Conservation (phyloP, 805 yeast species). For the Yarrowia sp. region DNA sequence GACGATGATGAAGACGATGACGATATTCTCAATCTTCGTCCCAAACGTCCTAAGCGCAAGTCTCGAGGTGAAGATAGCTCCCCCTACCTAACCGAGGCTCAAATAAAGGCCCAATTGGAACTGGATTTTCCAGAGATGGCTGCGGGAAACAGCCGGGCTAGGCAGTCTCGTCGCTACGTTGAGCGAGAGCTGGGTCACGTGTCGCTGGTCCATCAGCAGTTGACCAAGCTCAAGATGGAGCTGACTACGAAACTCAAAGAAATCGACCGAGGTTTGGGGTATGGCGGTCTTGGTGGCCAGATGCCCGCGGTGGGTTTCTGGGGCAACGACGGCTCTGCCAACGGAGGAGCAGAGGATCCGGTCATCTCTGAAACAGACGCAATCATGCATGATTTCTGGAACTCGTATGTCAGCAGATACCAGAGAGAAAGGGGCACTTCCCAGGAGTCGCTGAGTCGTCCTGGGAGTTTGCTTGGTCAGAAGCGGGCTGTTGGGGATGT, state of each 20-base stretch:
- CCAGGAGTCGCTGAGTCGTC: too few relatives aligned
- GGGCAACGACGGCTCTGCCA: slow-evolving; percentile 8
- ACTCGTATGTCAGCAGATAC: background rate
- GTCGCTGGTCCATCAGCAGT: background rate
- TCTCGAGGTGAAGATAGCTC: too few relatives aligned
- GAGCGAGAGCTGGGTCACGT: slow-evolving; percentile 4
- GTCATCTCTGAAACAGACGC: background rate
- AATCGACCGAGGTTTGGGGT: background rate
- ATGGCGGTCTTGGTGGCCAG: background rate
- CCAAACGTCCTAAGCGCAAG: too few relatives aligned
- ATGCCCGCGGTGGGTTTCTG: background rate
- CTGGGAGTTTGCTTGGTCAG: background rate
- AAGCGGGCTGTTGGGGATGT: background rate
- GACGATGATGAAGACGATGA: too few relatives aligned
- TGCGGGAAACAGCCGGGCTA: background rate
- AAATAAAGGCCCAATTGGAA: background rate
- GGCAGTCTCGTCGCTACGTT: slow-evolving; percentile 3
- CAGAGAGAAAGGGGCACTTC: background rate
- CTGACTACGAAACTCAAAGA: background rate
- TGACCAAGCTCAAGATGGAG: background rate
- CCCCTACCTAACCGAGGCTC: too few relatives aligned
- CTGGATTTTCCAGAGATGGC: background rate
- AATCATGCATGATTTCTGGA: background rate
- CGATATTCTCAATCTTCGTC: too few relatives aligned
- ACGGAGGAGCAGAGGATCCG: slow-evolving; percentile 2